Evolutionary conservation across 192 early-diverging fungal species (phyloP), one percentile per base, ranked within the genome.

Genomic region (Entomortierella beljakovae): DNA sequence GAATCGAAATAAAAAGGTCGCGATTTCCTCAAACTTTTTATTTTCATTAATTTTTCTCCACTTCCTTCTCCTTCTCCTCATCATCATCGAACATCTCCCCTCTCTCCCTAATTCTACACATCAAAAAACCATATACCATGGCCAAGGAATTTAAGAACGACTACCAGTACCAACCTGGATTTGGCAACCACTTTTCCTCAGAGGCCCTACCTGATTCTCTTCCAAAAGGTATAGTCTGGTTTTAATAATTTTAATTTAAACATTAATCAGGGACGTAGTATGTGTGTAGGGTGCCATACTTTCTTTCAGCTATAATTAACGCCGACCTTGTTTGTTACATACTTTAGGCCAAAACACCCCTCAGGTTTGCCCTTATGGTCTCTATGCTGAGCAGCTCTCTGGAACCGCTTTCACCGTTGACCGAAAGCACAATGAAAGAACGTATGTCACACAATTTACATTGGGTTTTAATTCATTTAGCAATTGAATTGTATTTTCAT

Each of bases 361-460:
- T 15, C 97, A 97, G 80, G 84, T 89, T 48, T 94, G 91, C 66
- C 92, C 95, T 25, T 97, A 94, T 67, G 91, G 91, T 15, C 87
- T 97, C 52, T 97, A 97, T 65, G 94, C 97, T 28, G 97, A 99
- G 84, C 96, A 97, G 79, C 85, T 96, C n/a, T 96, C 92, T 43
- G 95, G 92, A 67, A 94, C 93, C 6, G 96, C 95, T 18, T 98
- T 98, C 76, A 96, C 96, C 0, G 94, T 90, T 6, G 90, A 88
- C 16, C 84, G 95, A 58, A 81, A 84, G 49, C 85, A 93, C 64
- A 96, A 98, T 86, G 90, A 92, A 74, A 84, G 91, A 68, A 91
- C 88, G 83, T 92, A 84, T 51, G 64, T 37, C 51, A 53, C 25
- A 26, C 15, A 26, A 53, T 15, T 29, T 9, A 8, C 38, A 57